These are phyloP conservation scores for Calonectria pteridis DNA, from an alignment of 2,329 filamentous ascomycete genomes.

Conservation along the genomic window DNA sequence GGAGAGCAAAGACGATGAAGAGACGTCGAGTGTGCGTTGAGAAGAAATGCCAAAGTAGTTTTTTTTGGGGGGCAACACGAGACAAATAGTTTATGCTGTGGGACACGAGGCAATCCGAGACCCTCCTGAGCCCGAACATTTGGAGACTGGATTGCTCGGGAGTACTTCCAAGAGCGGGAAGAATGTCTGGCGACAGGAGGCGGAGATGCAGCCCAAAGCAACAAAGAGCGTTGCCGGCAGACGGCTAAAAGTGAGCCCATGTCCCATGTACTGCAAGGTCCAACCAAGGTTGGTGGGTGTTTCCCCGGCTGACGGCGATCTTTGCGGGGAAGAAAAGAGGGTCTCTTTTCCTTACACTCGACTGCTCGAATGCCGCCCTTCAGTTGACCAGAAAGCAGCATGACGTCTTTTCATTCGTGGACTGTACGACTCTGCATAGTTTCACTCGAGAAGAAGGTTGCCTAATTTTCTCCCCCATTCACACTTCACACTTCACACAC, in stretches of 20 bases:
- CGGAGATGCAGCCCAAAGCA: background rate
- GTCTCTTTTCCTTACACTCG: background rate
- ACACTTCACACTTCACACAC: too few relatives aligned
- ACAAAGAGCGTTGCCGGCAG: background rate
- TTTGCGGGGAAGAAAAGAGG: constrained; percentile 26
- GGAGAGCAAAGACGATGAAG: background rate
- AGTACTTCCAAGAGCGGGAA: background rate
- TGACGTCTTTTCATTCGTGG: background rate
- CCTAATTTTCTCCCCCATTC: background rate
- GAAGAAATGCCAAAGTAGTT: background rate
- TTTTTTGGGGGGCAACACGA: background rate
- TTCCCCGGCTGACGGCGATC: constrained; percentile 21
- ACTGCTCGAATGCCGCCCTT: background rate
- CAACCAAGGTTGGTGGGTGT: constrained; percentile 4
- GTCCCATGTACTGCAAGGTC: constrained; percentile 9
- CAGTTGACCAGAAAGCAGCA: background rate
- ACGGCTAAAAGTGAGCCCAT: constrained; percentile 15
- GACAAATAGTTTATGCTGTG: background rate
- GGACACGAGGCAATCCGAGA: background rate
- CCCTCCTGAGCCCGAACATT: background rate
- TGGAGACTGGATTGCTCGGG: background rate
- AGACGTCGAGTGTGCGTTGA: background rate
- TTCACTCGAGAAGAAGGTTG: background rate
- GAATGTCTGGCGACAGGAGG: background rate
- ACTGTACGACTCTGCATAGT: background rate